Evolutionary conservation across 495 filamentous ascomycete species (phyloP).

Genomic region (Lasiosphaeriaceae sp.): DNA sequence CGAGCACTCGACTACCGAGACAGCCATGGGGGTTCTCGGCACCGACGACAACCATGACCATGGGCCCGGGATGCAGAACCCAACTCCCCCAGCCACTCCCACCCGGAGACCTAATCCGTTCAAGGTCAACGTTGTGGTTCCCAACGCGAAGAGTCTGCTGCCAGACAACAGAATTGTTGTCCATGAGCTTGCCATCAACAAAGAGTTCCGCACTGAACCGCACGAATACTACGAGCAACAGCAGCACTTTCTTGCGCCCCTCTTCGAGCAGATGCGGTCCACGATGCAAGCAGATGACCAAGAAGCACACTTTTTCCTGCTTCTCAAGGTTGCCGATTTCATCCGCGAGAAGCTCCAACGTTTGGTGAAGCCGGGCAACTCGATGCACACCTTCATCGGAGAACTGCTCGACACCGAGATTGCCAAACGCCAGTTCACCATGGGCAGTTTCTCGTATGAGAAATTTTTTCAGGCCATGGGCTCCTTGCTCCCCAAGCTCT

Average conservation of each 20-base stretch:
- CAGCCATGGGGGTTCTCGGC: slow-evolving; percentile 34
- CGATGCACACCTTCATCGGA: slow-evolving; percentile 77
- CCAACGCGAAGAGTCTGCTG: slow-evolving; percentile 47
- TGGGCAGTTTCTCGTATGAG: slow-evolving; percentile 87
- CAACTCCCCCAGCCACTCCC: slow-evolving; percentile 41
- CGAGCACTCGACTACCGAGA: slow-evolving; percentile 37
- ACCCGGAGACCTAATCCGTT: slow-evolving; percentile 30
- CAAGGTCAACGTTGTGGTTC: slow-evolving; percentile 38
- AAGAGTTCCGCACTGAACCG: slow-evolving; percentile 61
- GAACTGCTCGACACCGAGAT: slow-evolving; percentile 80
- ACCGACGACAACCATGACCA: slow-evolving; percentile 28
- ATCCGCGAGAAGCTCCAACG: slow-evolving; percentile 79
- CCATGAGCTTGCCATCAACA: slow-evolving; percentile 90
- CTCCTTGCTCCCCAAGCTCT: slow-evolving; percentile 84
- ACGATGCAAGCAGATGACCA: slow-evolving; percentile 70
- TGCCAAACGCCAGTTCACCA: slow-evolving; percentile 69
- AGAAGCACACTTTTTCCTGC: slow-evolving; percentile 59
- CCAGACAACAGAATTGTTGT: slow-evolving; percentile 82
- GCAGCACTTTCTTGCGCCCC: slow-evolving; percentile 51
- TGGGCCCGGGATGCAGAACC: slow-evolving; percentile 33
- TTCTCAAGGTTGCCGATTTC: slow-evolving; percentile 79
- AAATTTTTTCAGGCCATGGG: slow-evolving; percentile 90
- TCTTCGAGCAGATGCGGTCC: slow-evolving; percentile 73
- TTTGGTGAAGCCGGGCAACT: slow-evolving; percentile 72
- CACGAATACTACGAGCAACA: slow-evolving; percentile 49